These are phyloP conservation scores for Geranomyces variabilis DNA, from an alignment of 192 early-diverging fungal genomes.

Conservation along the genomic window DNA sequence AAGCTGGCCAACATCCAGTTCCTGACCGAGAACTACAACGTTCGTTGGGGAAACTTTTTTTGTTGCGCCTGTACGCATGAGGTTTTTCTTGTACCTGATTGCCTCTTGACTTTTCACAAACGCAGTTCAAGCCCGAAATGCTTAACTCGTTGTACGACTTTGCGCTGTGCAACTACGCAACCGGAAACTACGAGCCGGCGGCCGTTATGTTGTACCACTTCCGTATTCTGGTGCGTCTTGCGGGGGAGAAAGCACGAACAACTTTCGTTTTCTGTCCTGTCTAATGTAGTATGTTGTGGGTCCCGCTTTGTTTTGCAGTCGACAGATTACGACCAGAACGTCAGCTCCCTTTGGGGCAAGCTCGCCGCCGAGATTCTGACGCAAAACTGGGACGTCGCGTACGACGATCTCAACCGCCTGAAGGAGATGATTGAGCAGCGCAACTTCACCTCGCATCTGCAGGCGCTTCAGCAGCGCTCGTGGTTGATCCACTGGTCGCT, in stretches of 20 bases:
- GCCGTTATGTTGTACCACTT: constrained; percentile 95
- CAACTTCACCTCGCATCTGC: constrained; percentile 57
- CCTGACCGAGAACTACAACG: constrained; percentile 81
- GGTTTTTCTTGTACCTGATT: not conserved
- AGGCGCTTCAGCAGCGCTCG: constrained; percentile 89
- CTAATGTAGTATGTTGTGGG: too few species aligned
- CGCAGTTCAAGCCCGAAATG: constrained; percentile 85
- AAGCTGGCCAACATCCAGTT: constrained; percentile 91
- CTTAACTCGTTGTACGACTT: constrained; percentile 84
- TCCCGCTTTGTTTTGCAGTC: constrained; percentile 57
- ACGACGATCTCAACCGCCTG: constrained; percentile 86
- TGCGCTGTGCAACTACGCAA: constrained; percentile 89
- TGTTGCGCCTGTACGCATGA: too few species aligned
- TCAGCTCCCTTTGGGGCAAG: constrained; percentile 95
- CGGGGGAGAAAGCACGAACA: not conserved
- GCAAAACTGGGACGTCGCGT: constrained; percentile 91
- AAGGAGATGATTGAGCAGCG: constrained; percentile 88
- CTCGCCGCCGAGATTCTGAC: constrained; percentile 92
- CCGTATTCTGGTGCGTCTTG: constrained; percentile 78
- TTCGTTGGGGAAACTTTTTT: constrained; percentile 36
- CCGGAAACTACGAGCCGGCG: constrained; percentile 88
- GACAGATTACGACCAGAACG: constrained; percentile 79
- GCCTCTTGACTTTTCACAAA: not conserved
- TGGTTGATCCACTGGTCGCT: constrained; percentile 97
- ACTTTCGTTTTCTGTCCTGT: constrained; percentile 11